Evolutionary conservation across 768 basidiomycete species (phyloP).

Genomic region (Exidia glandulosa): DNA sequence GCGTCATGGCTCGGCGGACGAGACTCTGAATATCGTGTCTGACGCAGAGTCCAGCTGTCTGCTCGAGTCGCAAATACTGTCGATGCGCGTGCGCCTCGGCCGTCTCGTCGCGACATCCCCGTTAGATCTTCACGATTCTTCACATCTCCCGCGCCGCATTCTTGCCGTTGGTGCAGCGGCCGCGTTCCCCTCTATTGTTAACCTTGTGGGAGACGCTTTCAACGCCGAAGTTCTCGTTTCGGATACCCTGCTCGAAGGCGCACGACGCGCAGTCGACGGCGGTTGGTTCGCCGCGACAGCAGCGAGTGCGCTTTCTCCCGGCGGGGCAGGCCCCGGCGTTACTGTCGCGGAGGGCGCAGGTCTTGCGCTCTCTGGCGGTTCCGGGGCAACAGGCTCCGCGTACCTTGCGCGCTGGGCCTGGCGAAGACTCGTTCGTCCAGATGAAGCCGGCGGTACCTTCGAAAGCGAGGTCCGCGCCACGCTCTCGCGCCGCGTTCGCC

Average conservation of each 20-base stretch:
- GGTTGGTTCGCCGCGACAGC: not conserved
- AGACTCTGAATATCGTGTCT: not conserved
- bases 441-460: constrained; percentile 24
- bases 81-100: constrained; percentile 76
- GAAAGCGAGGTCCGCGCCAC: constrained; percentile 57
- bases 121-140: constrained; percentile 71
- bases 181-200: constrained; percentile 74
- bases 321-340: not conserved
- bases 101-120: constrained; percentile 51
- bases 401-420: constrained; percentile 82
- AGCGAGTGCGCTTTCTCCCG: not conserved
- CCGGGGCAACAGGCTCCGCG: constrained; percentile 62
- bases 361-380: constrained; percentile 19
- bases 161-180: constrained; percentile 70
- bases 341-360: not conserved
- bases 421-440: constrained; percentile 33
- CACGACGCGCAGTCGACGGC: not conserved
- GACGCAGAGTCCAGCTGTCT: constrained; percentile 34
- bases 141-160: constrained; percentile 52
- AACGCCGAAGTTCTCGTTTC: constrained; percentile 73
- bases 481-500: not conserved
- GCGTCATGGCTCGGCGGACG: not conserved
- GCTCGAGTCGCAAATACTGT: constrained; percentile 68
- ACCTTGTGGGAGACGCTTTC: constrained; percentile 72
- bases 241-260: constrained; percentile 51